Evolutionary conservation across 2,329 filamentous ascomycete species (phyloP).

Genomic region (Alternaria brassicicola): DNA sequence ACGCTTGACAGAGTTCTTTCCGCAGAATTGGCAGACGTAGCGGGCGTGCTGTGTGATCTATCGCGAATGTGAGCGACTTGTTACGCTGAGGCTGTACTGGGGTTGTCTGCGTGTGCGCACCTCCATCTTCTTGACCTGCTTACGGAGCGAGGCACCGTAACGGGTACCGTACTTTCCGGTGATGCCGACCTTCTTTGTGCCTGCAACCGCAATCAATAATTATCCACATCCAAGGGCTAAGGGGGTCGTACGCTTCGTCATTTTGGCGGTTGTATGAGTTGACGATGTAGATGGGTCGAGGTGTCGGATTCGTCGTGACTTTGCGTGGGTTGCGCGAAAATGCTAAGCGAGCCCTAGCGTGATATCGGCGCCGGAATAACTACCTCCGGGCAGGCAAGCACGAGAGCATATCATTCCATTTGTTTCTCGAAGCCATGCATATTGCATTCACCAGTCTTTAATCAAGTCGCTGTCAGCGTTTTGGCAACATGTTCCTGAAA

Average conservation of each 20-base stretch:
- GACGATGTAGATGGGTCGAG: slow-evolving; percentile 26
- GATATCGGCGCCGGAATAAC: slow-evolving; percentile 15
- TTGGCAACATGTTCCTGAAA: background rate
- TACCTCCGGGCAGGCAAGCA: slow-evolving; percentile 1
- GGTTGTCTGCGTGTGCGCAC: slow-evolving; percentile 30
- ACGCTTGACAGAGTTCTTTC: slow-evolving; percentile 91
- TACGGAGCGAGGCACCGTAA: slow-evolving; percentile 98
- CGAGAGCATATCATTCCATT: background rate
- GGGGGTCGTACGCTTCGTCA: slow-evolving; percentile 47
- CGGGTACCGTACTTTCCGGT: slow-evolving; percentile 97
- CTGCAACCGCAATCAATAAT: slow-evolving; percentile 30
- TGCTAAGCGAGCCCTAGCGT: slow-evolving; percentile 9
- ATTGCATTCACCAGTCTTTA: background rate
- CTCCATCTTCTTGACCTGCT: slow-evolving; percentile 99
- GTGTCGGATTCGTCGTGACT: slow-evolving; percentile 12
- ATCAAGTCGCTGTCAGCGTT: background rate
- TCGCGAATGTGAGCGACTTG: slow-evolving; percentile 26
- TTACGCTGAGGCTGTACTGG: slow-evolving; percentile 8
- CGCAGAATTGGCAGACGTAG: slow-evolving; percentile 90
- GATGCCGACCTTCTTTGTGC: slow-evolving; percentile 78
- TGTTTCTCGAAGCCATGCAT: background rate
- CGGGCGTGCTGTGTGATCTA: slow-evolving; percentile 93
- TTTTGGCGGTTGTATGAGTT: slow-evolving; percentile 61
- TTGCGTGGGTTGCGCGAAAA: slow-evolving; percentile 12
- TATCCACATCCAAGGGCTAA: slow-evolving; percentile 6